Evolutionary conservation across 805 yeast species (phyloP).

Genomic region (Hanseniaspora meyeri): DNA sequence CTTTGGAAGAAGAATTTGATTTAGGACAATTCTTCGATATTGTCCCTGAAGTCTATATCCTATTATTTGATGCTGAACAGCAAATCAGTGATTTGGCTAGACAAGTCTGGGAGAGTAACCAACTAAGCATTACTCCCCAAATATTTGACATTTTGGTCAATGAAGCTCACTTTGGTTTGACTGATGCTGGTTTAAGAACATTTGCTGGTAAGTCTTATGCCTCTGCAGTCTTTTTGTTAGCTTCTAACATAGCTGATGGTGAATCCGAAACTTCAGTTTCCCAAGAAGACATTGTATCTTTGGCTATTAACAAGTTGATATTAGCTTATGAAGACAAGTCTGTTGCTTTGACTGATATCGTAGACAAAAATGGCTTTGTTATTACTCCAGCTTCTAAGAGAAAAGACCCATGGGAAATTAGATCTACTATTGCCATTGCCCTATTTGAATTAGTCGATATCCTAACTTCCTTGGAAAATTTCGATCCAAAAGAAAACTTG

Average conservation of each 20-base stretch:
- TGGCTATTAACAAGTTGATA: constrained; percentile 36
- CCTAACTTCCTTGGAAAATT: neutral
- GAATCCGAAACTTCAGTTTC: constrained; percentile 13
- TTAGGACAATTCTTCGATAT: constrained; percentile 32
- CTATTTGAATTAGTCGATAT: constrained; percentile 31
- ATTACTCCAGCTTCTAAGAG: constrained; percentile 48
- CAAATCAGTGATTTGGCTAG: constrained; percentile 51
- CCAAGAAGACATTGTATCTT: constrained; percentile 18
- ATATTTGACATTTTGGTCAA: constrained; percentile 35
- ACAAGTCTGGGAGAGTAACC: constrained; percentile 78
- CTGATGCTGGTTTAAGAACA: constrained; percentile 55
- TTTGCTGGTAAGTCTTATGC: constrained; percentile 58
- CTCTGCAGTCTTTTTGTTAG: constrained; percentile 39
- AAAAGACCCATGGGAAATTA: constrained; percentile 70
- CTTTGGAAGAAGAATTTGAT: constrained; percentile 69
- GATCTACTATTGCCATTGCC: constrained; percentile 70
- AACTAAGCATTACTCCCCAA: constrained; percentile 29
- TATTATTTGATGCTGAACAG: constrained; percentile 60
- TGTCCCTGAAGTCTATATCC: constrained; percentile 64
- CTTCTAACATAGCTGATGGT: constrained; percentile 18
- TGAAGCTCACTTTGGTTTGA: constrained; percentile 36
- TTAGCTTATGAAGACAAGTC: constrained; percentile 47
- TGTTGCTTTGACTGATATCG: constrained; percentile 61
- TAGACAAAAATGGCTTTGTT: constrained; percentile 71
- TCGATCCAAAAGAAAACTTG: constrained; percentile 40